Conservation (phyloP, 139 green algal species). For the Chlamydomonas sp. region DNA sequence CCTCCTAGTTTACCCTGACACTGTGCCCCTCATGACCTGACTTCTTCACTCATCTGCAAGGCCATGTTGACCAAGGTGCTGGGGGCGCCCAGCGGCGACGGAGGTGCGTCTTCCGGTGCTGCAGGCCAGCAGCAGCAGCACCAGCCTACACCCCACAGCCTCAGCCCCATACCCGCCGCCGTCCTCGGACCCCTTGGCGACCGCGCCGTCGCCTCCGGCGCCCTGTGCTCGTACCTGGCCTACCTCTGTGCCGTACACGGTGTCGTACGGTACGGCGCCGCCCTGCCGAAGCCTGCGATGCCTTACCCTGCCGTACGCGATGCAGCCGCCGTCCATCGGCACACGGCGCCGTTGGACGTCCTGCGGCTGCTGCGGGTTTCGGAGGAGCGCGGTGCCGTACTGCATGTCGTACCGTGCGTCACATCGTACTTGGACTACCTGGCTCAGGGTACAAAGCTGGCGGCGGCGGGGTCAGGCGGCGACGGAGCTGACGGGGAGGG, state of each 20-base stretch:
- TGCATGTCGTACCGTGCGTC: constrained; percentile 56
- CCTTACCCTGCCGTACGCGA: background rate
- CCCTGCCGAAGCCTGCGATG: background rate
- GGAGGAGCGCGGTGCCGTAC: constrained; percentile 23
- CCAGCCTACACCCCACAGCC: background rate
- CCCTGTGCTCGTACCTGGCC: constrained; percentile 63
- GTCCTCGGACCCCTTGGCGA: constrained; percentile 43
- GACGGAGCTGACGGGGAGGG: background rate
- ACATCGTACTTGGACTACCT: constrained; percentile 48
- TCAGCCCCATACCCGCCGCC: background rate
- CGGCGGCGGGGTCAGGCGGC: background rate
- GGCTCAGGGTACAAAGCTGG: background rate
- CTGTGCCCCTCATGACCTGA: too few relatives aligned
- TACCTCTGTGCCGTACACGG: constrained; percentile 60
- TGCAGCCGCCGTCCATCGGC: background rate
- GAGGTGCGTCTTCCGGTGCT: background rate
- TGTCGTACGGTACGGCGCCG: constrained; percentile 26
- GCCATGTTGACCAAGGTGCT: too few relatives aligned
- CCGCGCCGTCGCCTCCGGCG: constrained; percentile 39
- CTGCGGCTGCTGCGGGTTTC: constrained; percentile 41
- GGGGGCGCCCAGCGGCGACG: too few relatives aligned
- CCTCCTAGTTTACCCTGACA: too few relatives aligned
- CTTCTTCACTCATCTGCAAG: too few relatives aligned
- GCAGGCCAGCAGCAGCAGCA: background rate
- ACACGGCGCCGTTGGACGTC: constrained; percentile 47